Evolutionary conservation across 2,329 filamentous ascomycete species (phyloP).

Genomic region (Bipolaris bicolor): DNA sequence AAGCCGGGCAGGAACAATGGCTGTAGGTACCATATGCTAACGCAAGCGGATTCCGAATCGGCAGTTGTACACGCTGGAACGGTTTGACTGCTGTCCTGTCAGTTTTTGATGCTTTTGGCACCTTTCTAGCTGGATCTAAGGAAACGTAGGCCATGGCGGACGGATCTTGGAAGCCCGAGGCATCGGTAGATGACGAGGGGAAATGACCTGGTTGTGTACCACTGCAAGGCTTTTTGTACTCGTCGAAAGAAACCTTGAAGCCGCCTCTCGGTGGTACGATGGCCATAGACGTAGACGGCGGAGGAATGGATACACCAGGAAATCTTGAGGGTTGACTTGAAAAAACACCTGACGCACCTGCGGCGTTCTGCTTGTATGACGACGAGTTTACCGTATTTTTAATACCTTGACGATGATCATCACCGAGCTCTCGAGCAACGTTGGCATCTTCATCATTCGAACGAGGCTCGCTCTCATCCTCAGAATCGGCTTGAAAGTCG

Average conservation of each 20-base stretch:
- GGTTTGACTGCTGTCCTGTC: slow-evolving; percentile 37
- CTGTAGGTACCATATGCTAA: slow-evolving; percentile 27
- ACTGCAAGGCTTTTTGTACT: background rate
- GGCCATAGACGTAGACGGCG: background rate
- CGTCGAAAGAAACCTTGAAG: background rate
- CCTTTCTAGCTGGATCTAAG: slow-evolving; percentile 2
- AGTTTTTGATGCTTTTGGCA: slow-evolving; percentile 15
- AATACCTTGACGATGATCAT: slow-evolving; percentile 11
- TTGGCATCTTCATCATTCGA: slow-evolving; percentile 14
- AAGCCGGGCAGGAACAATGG: slow-evolving; percentile 58
- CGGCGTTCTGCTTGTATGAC: slow-evolving; percentile 28
- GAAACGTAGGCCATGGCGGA: background rate
- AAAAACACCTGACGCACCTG: slow-evolving; percentile 26
- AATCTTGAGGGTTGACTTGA: slow-evolving; percentile 10
- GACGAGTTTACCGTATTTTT: slow-evolving; percentile 16
- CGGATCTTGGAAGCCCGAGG: background rate
- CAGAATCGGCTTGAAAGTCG: slow-evolving; percentile 54
- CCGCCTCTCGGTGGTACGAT: background rate
- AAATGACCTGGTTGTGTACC: background rate
- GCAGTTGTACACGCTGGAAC: slow-evolving; percentile 40
- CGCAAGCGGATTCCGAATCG: slow-evolving; percentile 37
- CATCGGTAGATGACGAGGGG: background rate
- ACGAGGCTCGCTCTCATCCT: slow-evolving; percentile 34
- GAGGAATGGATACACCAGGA: slow-evolving; percentile 6
- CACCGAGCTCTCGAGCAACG: slow-evolving; percentile 11